Evolutionary conservation across 108 stramenopile species (phyloP).

Genomic region (Cyclotella kingstonii): DNA sequence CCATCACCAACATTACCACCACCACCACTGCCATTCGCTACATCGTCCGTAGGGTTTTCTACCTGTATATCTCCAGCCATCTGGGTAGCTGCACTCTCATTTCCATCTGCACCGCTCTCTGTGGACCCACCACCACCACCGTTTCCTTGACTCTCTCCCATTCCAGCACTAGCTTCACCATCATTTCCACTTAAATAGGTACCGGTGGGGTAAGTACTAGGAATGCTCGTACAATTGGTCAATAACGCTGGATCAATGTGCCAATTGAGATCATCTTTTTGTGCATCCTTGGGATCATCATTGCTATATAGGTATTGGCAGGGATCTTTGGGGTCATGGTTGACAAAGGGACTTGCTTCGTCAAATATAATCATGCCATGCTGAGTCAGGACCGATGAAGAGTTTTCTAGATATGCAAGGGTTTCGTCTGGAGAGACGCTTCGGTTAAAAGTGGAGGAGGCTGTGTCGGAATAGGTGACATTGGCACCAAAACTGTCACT

Average conservation of each 20-base stretch:
- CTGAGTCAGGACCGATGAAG: neutral
- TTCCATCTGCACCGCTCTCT: no score
- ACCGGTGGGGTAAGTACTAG: conserved; percentile 1
- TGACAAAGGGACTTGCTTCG: no score
- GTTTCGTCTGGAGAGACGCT: neutral
- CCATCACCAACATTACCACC: no score
- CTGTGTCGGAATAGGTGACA: neutral
- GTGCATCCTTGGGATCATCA: neutral
- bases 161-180: no score
- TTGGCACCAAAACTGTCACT: neutral
- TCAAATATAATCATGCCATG: neutral
- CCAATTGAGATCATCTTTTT: conserved; percentile 7
- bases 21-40: no score
- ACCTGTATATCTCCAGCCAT: no score
- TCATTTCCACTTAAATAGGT: neutral
- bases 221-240: conserved; percentile 7
- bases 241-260: conserved; percentile 1
- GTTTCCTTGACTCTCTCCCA: no score
- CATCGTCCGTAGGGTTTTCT: no score
- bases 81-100: no score
- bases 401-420: neutral
- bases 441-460: neutral
- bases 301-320: neutral
- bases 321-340: neutral
- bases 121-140: no score